Evolutionary conservation across 441 rosid genomes (phyloP).

Genomic region (Pelargonium australe): DNA sequence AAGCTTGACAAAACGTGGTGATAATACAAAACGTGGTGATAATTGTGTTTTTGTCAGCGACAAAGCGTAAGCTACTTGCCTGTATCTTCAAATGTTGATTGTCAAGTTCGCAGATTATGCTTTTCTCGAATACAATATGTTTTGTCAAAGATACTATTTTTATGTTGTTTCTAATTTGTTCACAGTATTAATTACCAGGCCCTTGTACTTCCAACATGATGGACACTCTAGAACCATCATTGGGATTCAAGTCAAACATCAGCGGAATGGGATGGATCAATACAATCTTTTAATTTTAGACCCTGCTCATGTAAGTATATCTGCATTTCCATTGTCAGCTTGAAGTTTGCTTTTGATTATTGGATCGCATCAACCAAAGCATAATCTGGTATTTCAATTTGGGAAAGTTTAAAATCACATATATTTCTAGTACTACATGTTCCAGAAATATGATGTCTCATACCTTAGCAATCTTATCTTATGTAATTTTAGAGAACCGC

Average conservation of each 20-base stretch:
- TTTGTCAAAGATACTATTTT: constrained; percentile 2
- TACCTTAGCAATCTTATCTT: constrained; percentile 10
- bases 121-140: neutral
- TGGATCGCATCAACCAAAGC: neutral
- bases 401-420: neutral
- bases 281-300: constrained; percentile 62
- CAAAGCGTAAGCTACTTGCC: constrained; percentile 39
- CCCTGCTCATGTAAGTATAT: constrained; percentile 56
- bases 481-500: constrained; percentile 40
- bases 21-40: constrained; percentile 18
- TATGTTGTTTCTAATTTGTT: constrained; percentile 10
- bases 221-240: constrained; percentile 78
- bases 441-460: neutral
- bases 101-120: neutral
- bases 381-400: neutral
- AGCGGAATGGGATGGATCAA: constrained; percentile 35
- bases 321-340: constrained; percentile 1
- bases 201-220: constrained; percentile 79
- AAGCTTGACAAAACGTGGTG: constrained; percentile 24
- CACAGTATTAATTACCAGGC: constrained; percentile 37
- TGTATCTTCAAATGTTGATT: neutral
- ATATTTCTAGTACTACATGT: neutral
- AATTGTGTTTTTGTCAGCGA: constrained; percentile 38
- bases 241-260: constrained; percentile 58
- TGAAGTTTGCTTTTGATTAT: constrained; percentile 11